Evolutionary conservation across 2,329 filamentous ascomycete genomes (phyloP).

Genomic region (Aspergillus arachidicola): DNA sequence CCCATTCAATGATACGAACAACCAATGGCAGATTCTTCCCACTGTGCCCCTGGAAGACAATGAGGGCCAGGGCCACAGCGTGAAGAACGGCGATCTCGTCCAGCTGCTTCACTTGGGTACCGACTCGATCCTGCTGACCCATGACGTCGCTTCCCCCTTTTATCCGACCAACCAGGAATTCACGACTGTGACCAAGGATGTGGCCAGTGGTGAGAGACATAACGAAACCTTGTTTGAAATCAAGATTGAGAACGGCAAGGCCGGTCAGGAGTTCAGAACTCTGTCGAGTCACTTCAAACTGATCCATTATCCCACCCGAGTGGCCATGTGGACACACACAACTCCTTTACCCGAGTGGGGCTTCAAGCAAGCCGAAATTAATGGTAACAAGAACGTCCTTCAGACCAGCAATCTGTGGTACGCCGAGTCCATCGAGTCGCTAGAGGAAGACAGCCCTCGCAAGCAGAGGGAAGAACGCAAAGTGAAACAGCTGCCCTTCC

Average conservation of each 20-base stretch:
- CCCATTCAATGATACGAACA: constrained; percentile 98
- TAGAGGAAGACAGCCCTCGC: constrained; percentile 71
- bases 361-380: constrained; percentile 97
- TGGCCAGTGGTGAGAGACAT: constrained; percentile 71
- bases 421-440: constrained; percentile 84
- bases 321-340: constrained; percentile 98
- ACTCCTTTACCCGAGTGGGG: constrained; percentile 96
- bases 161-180: constrained; percentile 99
- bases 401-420: constrained; percentile 94
- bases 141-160: constrained; percentile 95
- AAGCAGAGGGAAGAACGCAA: constrained; percentile 74
- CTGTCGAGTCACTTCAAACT: constrained; percentile 94
- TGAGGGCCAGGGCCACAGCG: constrained; percentile 61
- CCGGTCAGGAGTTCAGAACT: constrained; percentile 81
- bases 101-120: constrained; percentile 86
- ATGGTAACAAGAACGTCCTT: constrained; percentile 93
- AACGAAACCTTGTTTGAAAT: constrained; percentile 95
- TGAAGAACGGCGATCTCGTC: constrained; percentile 83
- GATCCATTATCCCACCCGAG: constrained; percentile 89
- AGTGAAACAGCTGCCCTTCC: constrained; percentile 82
- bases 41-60: constrained; percentile 55
- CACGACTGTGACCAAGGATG: constrained; percentile 74
- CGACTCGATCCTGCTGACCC: constrained; percentile 82
- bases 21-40: constrained; percentile 93
- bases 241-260: constrained; percentile 82